A percentile compares a stretch with the other conserved stretches of the same genome.
Conservation (phyloP, 805 yeast species). For the Wickerhamiella sergipiensis region DNA sequence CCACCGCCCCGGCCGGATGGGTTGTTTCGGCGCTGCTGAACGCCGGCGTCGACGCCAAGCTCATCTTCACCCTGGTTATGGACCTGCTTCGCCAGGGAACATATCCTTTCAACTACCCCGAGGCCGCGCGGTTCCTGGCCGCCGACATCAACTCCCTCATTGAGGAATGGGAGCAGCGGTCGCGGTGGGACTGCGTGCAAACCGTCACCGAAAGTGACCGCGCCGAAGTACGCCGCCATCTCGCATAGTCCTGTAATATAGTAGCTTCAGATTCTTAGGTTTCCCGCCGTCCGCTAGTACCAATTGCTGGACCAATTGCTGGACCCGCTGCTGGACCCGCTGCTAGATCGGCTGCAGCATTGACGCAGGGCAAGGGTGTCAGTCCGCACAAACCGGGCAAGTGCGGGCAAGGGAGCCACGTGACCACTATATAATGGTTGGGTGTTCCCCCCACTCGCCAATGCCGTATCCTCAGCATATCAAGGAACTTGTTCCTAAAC, state of each 20-base stretch:
- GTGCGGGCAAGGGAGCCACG: neutral
- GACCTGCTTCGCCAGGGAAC: constrained; percentile 21
- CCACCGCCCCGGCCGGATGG: constrained; percentile 30
- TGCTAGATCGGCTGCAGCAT: no score
- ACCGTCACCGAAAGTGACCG: neutral
- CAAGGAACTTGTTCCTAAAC: constrained; percentile 53
- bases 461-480: constrained; percentile 30
- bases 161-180: constrained; percentile 5
- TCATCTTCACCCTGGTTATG: constrained; percentile 18
- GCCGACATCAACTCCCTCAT: constrained; percentile 18
- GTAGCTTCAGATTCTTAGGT: no score
- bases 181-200: neutral
- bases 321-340: no score
- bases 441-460: neutral
- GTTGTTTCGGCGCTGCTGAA: constrained; percentile 25
- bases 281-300: no score
- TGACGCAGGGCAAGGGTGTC: no score
- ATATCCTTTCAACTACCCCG: constrained; percentile 21
- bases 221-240: neutral
- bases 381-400: neutral
- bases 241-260: no score
- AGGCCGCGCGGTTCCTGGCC: constrained; percentile 15
- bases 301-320: no score
- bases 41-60: constrained; percentile 23
- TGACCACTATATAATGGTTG: neutral